Base-by-base conservation (phyloP, 176 grass and related monocot genomes). In the Carex kokanica region DNA sequence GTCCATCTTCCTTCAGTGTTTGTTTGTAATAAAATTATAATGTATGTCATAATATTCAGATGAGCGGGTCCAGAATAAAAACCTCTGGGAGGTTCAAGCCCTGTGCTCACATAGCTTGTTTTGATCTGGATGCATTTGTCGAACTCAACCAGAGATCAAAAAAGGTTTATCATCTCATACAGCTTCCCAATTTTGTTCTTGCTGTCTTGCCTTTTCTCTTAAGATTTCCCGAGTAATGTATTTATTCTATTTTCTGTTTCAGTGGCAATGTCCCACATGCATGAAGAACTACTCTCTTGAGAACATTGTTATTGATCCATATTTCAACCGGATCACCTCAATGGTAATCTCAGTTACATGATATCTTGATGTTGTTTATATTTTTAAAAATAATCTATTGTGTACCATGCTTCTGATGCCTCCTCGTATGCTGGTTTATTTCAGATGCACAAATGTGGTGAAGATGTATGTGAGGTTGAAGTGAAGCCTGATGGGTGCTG, bases 201-300 rank as follows among this genome's bases (percentile, higher is more conserved):
- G 51, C 14, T 55, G 24, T 32, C 18, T 17, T 86, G 58, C 11
- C 4, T 80, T 25, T 27, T 81, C 45, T 60, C 40, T 47, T 66
- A 60, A 80, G 62, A 79, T 71, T 80, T 80, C 36, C 24, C 36
- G 45, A 60, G 81, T 8, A 15, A 88, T 83, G 25, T 64, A 23
- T 83, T n/a, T 84, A 24, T 78, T 86, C 25, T 88, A 89, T 52
- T 8, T 65, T 89, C 77, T 90, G 3, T 93, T 90, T 38, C 93
- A 99, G 97, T 96, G 97, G 97, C 97, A 99, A 71, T 99, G 97
- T 41, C 97, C 97, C 80, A 90, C 90, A 81, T 99, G 97, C 84
- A 87, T 99, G 81, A 91, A 95, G 81, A 99, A 99, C 77, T 96
- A 93, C 82, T 92, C 97, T 86, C 83, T 99, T 20, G 97, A 99